Conservation (phyloP, 164 flowering plant species). For the Tetracentron sinense region DNA sequence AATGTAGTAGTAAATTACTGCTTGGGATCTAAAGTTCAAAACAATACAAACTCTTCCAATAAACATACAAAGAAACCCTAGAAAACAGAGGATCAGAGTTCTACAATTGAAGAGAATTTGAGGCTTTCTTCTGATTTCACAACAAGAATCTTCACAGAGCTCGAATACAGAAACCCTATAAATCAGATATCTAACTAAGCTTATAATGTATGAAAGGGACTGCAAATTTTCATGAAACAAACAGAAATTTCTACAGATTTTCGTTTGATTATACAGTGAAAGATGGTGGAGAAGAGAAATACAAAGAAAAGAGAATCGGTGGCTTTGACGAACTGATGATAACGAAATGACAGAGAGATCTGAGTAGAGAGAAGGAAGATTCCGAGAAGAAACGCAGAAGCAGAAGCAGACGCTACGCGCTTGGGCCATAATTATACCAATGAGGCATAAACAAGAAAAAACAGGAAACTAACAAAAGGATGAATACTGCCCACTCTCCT, state of each 20-base stretch:
- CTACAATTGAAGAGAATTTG: not conserved
- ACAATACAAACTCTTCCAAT: too few relatives aligned
- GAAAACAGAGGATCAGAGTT: not conserved
- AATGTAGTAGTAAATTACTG: too few relatives aligned
- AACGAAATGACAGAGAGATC: not conserved
- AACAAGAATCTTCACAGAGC: not conserved
- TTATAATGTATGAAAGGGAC: not conserved
- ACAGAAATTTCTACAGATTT: not conserved
- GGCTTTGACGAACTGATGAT: not conserved
- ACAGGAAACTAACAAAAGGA: too few relatives aligned
- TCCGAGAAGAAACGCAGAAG: not conserved
- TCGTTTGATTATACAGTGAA: not conserved
- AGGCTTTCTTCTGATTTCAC: not conserved
- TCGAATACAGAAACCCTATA: not conserved
- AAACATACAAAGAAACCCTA: too few relatives aligned
- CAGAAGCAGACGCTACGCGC: not conserved
- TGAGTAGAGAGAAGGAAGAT: not conserved
- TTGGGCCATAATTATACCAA: too few relatives aligned
- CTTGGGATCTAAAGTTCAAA: too few relatives aligned
- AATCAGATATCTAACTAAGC: not conserved
- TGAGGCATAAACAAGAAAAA: too few relatives aligned
- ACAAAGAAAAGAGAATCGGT: not conserved
- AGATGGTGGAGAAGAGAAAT: too few relatives aligned
- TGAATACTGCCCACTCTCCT: too few relatives aligned
- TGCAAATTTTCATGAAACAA: not conserved